Evolutionary conservation across 2,329 filamentous ascomycete species (phyloP).

Genomic region (Ceratocystis cacaofunesta): DNA sequence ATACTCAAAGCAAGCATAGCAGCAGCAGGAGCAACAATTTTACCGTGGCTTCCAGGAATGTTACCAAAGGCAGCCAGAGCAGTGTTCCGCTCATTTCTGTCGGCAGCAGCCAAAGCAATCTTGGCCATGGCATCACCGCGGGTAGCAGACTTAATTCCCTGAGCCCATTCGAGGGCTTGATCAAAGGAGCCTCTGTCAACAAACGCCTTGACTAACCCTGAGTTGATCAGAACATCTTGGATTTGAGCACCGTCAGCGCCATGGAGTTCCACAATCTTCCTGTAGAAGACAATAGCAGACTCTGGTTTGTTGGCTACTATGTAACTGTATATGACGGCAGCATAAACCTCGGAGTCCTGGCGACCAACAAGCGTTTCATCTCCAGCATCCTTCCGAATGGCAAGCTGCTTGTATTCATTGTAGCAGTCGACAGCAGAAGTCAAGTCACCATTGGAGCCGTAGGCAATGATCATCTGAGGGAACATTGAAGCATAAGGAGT

Average conservation of each 20-base stretch:
- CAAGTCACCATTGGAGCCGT: constrained; percentile 66
- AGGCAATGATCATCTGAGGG: constrained; percentile 88
- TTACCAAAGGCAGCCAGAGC: constrained; percentile 52
- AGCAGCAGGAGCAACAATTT: constrained; percentile 47
- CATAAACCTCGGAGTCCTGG: constrained; percentile 73
- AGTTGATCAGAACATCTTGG: constrained; percentile 54
- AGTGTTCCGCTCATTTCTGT: constrained; percentile 54
- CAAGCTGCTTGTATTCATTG: constrained; percentile 80
- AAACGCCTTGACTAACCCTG: constrained; percentile 67
- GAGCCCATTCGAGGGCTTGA: constrained; percentile 61
- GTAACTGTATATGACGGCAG: constrained; percentile 81
- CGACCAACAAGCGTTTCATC: constrained; percentile 52
- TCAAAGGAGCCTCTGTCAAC: constrained; percentile 54
- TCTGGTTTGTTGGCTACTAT: constrained; percentile 64
- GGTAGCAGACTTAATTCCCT: constrained; percentile 38
- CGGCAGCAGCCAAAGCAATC: constrained; percentile 65
- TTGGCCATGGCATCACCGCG: constrained; percentile 51
- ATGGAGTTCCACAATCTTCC: constrained; percentile 55
- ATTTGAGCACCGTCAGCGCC: constrained; percentile 45
- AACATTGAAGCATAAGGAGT: constrained; percentile 70
- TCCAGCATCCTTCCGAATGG: constrained; percentile 70
- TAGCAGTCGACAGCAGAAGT: constrained; percentile 86
- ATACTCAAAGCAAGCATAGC: constrained; percentile 79
- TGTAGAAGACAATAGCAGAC: constrained; percentile 72
- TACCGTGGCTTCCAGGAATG: constrained; percentile 37